Evolutionary conservation across 2,329 filamentous ascomycete species (phyloP), one percentile per base, ranked within the genome.

Genomic region (Fusarium sp.): DNA sequence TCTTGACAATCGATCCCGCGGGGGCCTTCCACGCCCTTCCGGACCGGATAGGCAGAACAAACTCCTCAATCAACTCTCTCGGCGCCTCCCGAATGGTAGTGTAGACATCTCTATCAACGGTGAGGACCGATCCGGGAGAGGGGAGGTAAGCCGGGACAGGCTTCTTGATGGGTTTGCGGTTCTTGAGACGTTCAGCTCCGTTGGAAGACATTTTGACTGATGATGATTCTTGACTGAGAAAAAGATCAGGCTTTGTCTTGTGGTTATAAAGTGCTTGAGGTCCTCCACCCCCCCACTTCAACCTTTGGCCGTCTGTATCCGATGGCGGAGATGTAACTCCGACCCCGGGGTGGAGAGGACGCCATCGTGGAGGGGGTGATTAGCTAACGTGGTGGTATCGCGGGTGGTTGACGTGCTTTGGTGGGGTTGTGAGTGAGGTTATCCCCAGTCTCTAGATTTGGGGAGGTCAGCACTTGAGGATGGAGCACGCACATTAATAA

Each of bases 1-100:
- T 91, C 16, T 91, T 89, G 69, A 94, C 89, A 66, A 96, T 88
- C 58, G 88, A 88, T 5, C 93, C 93, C 2, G 89, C 89, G 0
- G 90, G 88, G 0, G 93, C 93, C 57, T 88, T 86, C 92, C 93
- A 96, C 1, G 94, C 93, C 69, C 86, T 87, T 1, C 92, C 94
- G 3, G 92, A 93, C 37, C 94, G 90, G 34, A 94, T 93, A 0
- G 93, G 92, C 31, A 96, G 85, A 2, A 88, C 89, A 73, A 93
- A 92, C 8, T 89, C 84, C 3, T 87, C 79, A 7, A 85, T 37
- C 1, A 86, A 76, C 1, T 81, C 76, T 0, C 88, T 82, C 0
- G 84, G 82, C 0, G 86, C 85, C 5, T 80, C 70, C 40, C 91
- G 89, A 22, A 96, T 89, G 2, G 89, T 86, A 5, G 90, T 86